Evolutionary conservation across 108 stramenopile species (phyloP).

Genomic region (Cyclotella baltica): DNA sequence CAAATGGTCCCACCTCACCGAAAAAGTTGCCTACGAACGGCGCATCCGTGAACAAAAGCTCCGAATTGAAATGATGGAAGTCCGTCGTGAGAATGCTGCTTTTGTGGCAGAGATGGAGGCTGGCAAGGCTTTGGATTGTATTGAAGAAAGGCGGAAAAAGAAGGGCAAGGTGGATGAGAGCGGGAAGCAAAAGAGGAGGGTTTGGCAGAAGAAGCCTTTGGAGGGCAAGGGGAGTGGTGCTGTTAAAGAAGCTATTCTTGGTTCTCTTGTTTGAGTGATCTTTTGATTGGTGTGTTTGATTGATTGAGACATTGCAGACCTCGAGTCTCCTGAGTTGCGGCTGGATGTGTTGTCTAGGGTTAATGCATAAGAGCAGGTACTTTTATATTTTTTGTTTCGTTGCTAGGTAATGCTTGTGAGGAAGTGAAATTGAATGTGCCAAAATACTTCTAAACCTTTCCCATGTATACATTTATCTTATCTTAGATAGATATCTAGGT

Average conservation of each 20-base stretch:
- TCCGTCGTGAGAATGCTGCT: slow-evolving; percentile 90
- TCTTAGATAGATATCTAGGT: too few species aligned
- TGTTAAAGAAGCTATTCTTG: slow-evolving; percentile 42
- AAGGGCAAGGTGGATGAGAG: slow-evolving; percentile 51
- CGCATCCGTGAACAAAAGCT: slow-evolving; percentile 91
- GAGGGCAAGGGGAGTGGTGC: slow-evolving; percentile 39
- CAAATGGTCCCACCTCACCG: slow-evolving; percentile 96
- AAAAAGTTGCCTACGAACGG: slow-evolving; percentile 97
- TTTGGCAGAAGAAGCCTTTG: slow-evolving; percentile 63
- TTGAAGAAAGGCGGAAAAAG: slow-evolving; percentile 89
- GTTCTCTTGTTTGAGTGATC: slow-evolving; percentile 37
- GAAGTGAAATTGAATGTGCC: too few species aligned
- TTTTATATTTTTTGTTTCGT: too few species aligned
- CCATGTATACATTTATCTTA: too few species aligned
- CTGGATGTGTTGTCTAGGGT: too few species aligned
- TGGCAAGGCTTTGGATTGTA: slow-evolving; percentile 86
- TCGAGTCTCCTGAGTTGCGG: neutral
- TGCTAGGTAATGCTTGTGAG: too few species aligned
- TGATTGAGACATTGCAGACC: neutral
- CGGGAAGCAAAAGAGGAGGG: slow-evolving; percentile 47
- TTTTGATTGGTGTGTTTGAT: neutral
- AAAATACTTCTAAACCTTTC: too few species aligned
- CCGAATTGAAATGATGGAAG: slow-evolving; percentile 91
- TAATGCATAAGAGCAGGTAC: too few species aligned
- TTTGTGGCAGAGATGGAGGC: slow-evolving; percentile 91